A percentile compares a stretch with the other conserved stretches of the same genome.
Evolutionary conservation across 2,329 filamentous ascomycete genomes (phyloP).

Genomic region (Apiospora aurea): DNA sequence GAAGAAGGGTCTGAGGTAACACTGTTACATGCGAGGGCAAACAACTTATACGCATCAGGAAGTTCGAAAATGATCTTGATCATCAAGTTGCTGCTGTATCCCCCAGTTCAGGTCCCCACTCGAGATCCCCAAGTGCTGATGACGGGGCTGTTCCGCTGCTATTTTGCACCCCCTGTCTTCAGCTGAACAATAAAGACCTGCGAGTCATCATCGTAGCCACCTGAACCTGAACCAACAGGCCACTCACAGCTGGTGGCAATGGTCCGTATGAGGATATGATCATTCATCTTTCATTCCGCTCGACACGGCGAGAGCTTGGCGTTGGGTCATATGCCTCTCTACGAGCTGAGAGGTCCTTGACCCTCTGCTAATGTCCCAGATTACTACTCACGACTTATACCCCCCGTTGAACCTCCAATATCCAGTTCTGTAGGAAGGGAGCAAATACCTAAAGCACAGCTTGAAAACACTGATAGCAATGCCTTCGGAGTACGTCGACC

Average conservation of each 20-base stretch:
- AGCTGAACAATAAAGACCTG: not conserved
- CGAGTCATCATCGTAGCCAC: not conserved
- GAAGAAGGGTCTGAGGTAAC: not conserved
- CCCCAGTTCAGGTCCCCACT: not conserved
- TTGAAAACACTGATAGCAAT: not conserved
- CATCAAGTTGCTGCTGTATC: not conserved
- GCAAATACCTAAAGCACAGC: not conserved
- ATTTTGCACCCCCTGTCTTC: not conserved
- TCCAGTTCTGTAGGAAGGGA: no score
- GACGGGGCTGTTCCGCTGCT: not conserved
- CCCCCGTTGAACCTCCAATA: not conserved
- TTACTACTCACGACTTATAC: not conserved
- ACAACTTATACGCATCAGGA: not conserved
- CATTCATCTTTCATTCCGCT: not conserved
- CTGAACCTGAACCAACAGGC: not conserved
- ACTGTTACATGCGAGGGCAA: not conserved
- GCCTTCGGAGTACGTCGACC: conserved; percentile 7
- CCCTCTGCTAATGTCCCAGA: not conserved
- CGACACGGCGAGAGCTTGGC: not conserved
- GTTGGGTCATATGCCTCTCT: not conserved
- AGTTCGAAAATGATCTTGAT: not conserved
- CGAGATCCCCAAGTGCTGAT: not conserved
- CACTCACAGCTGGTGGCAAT: not conserved
- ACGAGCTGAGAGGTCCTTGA: not conserved
- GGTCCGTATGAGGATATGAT: not conserved